A percentile compares a stretch with the other conserved stretches of the same genome.
phyloP scores from a whole-genome alignment of 2,329 filamentous ascomycete species.

The Fusarium floridanum region DNA sequence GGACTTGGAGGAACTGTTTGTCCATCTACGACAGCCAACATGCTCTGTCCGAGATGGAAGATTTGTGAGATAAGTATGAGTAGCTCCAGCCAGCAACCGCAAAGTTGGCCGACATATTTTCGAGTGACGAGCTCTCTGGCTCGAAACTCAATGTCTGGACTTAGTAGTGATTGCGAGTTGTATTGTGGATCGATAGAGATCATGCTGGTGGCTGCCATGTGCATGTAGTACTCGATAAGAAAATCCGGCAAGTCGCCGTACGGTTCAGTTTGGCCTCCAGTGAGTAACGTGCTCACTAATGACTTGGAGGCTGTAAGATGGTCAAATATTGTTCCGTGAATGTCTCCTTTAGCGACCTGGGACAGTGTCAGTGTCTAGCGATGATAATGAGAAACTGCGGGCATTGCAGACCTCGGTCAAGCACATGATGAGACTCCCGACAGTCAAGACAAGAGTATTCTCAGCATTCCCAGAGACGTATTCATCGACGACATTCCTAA shows the following conservation, averaged over 20 bases:
- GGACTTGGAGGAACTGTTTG: constrained; percentile 47
- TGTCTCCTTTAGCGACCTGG: constrained; percentile 57
- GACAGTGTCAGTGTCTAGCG: constrained; percentile 19
- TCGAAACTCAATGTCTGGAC: constrained; percentile 47
- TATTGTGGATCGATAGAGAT: constrained; percentile 56
- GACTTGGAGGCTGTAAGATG: constrained; percentile 60
- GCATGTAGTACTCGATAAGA: constrained; percentile 62
- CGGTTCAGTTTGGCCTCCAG: constrained; percentile 48
- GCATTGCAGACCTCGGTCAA: constrained; percentile 58
- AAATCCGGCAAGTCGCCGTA: constrained; percentile 58
- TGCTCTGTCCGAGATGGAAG: constrained; percentile 58
- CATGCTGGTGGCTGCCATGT: constrained; percentile 61
- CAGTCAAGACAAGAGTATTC: constrained; percentile 55
- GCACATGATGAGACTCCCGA: constrained; percentile 60
- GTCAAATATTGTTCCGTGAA: constrained; percentile 60
- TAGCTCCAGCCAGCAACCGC: constrained; percentile 56
- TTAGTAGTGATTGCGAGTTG: constrained; percentile 48
- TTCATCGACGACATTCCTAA: constrained; percentile 51
- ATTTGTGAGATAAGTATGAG: constrained; percentile 55
- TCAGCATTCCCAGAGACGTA: constrained; percentile 52
- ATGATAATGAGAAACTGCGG: neutral
- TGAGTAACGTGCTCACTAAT: constrained; percentile 54
- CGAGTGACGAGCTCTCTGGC: constrained; percentile 47
- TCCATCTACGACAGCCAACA: constrained; percentile 50
- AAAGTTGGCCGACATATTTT: constrained; percentile 54